Conservation (phyloP, 129 eudicot genomes). For the Tagetes patula region DNA sequence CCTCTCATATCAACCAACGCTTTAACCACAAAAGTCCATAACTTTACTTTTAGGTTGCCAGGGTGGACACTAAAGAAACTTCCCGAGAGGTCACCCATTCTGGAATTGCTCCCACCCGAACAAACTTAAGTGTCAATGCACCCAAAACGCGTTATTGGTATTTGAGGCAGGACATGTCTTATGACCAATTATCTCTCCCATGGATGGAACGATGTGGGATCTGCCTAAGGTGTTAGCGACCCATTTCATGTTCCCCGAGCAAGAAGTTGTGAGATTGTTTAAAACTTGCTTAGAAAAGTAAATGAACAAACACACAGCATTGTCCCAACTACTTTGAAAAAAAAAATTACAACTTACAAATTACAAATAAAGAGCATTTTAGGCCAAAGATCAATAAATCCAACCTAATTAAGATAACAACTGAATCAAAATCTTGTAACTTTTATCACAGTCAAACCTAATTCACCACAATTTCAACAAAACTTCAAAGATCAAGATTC, state of each 20-base stretch:
- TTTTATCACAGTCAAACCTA: neutral
- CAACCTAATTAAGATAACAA: neutral
- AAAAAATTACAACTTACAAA: neutral
- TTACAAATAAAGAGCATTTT: neutral
- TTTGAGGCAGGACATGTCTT: neutral
- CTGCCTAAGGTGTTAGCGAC: neutral
- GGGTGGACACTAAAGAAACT: neutral
- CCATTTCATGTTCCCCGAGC: neutral
- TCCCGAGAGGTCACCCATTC: neutral
- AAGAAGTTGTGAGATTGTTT: neutral
- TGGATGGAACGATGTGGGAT: neutral
- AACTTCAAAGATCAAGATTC: slow-evolving; percentile 4
- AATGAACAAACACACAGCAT: neutral
- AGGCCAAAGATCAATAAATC: neutral
- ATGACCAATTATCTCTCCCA: neutral
- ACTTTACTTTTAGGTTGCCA: neutral
- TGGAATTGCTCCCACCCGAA: neutral
- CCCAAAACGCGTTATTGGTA: neutral
- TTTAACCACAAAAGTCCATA: neutral
- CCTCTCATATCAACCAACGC: slow-evolving; percentile 1
- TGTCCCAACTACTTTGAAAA: neutral
- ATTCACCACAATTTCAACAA: slow-evolving; percentile 6
- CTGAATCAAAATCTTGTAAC: slow-evolving; percentile 12
- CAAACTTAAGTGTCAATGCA: neutral
- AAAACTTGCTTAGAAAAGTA: neutral